A percentile compares a stretch with the other conserved stretches of the same genome.
Evolutionary conservation across 306 rosid species (phyloP).

Genomic region (Ormosia emarginata): DNA sequence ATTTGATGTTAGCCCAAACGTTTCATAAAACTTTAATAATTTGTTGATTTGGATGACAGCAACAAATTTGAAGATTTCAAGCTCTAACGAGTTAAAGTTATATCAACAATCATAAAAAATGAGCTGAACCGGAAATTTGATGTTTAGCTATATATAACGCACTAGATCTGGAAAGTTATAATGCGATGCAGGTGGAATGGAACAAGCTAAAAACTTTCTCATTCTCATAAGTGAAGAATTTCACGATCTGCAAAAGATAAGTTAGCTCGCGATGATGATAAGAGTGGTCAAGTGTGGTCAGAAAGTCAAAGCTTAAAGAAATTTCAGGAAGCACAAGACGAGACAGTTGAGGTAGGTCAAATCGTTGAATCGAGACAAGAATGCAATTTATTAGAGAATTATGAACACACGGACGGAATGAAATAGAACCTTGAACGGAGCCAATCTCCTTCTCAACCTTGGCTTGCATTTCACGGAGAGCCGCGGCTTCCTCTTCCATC

Average conservation of each 20-base stretch:
- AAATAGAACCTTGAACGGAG: slow-evolving; percentile 65
- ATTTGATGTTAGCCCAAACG: background rate
- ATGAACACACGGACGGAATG: background rate
- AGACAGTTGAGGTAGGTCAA: background rate
- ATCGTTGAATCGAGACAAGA: background rate
- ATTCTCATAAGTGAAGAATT: background rate
- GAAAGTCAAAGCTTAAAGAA: background rate
- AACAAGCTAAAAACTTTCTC: background rate
- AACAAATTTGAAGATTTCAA: background rate
- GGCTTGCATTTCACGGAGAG: slow-evolving; percentile 96
- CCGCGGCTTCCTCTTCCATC: slow-evolving; percentile 97
- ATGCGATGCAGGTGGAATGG: background rate
- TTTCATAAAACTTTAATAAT: background rate
- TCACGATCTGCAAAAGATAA: background rate
- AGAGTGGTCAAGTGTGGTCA: background rate
- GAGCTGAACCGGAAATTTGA: background rate
- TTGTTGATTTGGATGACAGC: background rate
- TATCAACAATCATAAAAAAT: background rate
- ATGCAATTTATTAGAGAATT: background rate
- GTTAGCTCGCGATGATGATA: background rate
- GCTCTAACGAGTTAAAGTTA: background rate
- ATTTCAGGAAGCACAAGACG: background rate
- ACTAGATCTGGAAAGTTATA: background rate
- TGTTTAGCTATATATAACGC: background rate
- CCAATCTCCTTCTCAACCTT: slow-evolving; percentile 98